A percentile compares a stretch with the other conserved stretches of the same genome.
phyloP scores from a whole-genome alignment of 1,139 yeast genomes.

The Geotrichum cucujoidarum region DNA sequence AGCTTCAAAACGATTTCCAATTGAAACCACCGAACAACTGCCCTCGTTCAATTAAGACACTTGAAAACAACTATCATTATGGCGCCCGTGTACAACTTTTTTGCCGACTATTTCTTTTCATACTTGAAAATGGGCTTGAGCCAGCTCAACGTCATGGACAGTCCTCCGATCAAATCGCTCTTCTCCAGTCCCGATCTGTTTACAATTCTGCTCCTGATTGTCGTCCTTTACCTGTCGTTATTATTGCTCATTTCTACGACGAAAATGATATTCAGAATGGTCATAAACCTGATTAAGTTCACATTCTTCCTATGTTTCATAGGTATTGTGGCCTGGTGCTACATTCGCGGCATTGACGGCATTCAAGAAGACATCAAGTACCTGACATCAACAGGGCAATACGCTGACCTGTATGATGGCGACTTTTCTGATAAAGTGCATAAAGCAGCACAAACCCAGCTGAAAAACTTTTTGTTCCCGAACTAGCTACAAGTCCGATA shows the following conservation, averaged over 20 bases:
- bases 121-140: conserved; percentile 6
- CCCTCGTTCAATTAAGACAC: conserved; percentile 1
- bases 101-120: conserved; percentile 1
- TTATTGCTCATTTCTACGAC: conserved; percentile 30
- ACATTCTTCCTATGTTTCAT: conserved; percentile 22
- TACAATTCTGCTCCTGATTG: conserved; percentile 26
- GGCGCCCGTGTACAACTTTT: conserved; percentile 9
- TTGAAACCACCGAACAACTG: too few relatives aligned
- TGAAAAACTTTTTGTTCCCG: conserved; percentile 3
- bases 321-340: conserved; percentile 25
- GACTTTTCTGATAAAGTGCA: conserved; percentile 13
- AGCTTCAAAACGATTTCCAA: too few relatives aligned
- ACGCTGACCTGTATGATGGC: conserved; percentile 12
- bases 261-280: conserved; percentile 29
- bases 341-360: conserved; percentile 28
- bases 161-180: conserved; percentile 22
- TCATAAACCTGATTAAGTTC: conserved; percentile 28
- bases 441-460: conserved; percentile 9
- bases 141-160: conserved; percentile 16
- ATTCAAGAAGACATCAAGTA: conserved; percentile 22
- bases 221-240: conserved; percentile 31
- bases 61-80: conserved; percentile 9
- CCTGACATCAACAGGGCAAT: conserved; percentile 14
- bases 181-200: conserved; percentile 29
- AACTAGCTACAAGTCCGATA: neutral